Conservation (phyloP, 2,329 filamentous ascomycete genomes). For the Graphilbum ipis-grandicollis region DNA sequence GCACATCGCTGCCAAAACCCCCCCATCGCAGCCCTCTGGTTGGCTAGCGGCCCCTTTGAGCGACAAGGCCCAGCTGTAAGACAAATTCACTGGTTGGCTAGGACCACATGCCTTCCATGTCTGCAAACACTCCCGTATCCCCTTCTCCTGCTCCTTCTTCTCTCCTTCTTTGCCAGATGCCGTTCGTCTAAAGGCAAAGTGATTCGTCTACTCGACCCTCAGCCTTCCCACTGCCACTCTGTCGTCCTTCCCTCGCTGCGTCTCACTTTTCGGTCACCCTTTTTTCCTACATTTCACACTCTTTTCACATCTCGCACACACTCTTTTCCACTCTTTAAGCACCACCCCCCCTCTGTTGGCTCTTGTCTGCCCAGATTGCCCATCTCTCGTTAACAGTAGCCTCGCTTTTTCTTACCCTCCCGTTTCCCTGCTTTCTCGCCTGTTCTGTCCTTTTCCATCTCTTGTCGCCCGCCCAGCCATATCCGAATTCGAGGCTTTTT, state of each 20-base stretch:
- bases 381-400: background rate
- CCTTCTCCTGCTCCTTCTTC: background rate
- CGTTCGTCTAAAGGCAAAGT: too few species aligned
- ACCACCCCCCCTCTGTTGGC: background rate
- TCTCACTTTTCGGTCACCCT: background rate
- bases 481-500: too few species aligned
- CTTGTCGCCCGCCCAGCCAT: background rate
- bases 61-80: background rate
- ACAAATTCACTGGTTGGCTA: background rate
- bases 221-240: too few species aligned
- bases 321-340: background rate
- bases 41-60: slow-evolving; percentile 9
- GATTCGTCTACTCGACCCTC: too few species aligned
- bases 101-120: too few species aligned
- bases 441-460: background rate
- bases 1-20: too few species aligned
- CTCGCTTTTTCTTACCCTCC: background rate
- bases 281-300: background rate
- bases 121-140: background rate
- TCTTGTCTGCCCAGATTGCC: background rate
- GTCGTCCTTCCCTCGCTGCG: too few species aligned
- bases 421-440: background rate
- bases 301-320: background rate
- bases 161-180: background rate
- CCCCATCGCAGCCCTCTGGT: slow-evolving; percentile 6